A percentile compares a stretch with the other conserved stretches of the same genome.
phyloP scores from a whole-genome alignment of 768 basidiomycete genomes.

The Boletus patriciae region DNA sequence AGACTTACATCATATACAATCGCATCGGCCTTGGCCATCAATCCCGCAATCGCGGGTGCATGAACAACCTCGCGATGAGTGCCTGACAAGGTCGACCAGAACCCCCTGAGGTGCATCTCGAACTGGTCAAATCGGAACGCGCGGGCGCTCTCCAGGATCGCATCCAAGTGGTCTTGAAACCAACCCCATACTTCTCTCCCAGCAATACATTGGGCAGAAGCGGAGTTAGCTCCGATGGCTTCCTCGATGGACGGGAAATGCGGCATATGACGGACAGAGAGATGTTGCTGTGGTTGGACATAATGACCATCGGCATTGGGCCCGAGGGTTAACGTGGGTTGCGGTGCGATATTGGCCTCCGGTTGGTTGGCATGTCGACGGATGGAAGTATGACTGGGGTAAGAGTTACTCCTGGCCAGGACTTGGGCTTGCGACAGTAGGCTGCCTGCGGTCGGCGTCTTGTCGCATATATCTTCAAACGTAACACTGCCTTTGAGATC shows the following conservation, averaged over 20 bases:
- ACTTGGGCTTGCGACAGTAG: conserved; percentile 77
- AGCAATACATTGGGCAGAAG: conserved; percentile 73
- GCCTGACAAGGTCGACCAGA: conserved; percentile 76
- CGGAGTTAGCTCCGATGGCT: conserved; percentile 70
- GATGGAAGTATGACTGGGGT: conserved; percentile 72
- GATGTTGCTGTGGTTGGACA: conserved; percentile 45
- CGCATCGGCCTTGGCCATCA: conserved; percentile 89
- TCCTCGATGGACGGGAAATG: conserved; percentile 87
- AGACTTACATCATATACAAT: conserved; percentile 86
- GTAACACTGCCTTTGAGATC: conserved; percentile 60
- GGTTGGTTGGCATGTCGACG: conserved; percentile 64
- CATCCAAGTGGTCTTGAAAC: conserved; percentile 90
- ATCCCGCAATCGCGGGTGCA: conserved; percentile 81
- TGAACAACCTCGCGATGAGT: conserved; percentile 86
- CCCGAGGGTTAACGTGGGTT: conserved; percentile 57
- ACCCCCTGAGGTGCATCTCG: conserved; percentile 80
- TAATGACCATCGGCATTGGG: conserved; percentile 48
- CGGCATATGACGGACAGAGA: conserved; percentile 73
- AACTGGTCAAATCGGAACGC: conserved; percentile 86
- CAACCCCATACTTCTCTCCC: conserved; percentile 88
- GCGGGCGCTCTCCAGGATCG: conserved; percentile 73
- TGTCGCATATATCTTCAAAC: conserved; percentile 70
- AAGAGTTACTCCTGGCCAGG: conserved; percentile 52
- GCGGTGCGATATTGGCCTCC: conserved; percentile 53
- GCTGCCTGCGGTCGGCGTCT: conserved; percentile 81